These are phyloP conservation scores for Termitomyces sp. DNA, from an alignment of 768 basidiomycete species.

Conservation along the genomic window DNA sequence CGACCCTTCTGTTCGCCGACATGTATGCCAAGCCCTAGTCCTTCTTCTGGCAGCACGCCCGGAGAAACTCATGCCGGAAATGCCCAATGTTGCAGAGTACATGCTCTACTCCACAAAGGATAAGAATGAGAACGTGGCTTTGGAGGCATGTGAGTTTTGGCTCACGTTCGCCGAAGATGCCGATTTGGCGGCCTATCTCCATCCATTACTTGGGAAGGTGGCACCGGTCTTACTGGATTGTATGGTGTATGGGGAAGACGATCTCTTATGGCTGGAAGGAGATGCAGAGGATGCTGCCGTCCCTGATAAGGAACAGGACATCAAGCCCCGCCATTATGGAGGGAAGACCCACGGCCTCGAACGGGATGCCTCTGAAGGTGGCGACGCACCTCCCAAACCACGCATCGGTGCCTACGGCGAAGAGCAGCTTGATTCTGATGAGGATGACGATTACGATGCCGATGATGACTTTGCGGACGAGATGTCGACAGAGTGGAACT, in stretches of 20 bases:
- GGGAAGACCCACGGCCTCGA: conserved; percentile 82
- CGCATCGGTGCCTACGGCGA: conserved; percentile 69
- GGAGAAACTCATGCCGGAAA: conserved; percentile 95
- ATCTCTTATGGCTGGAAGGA: conserved; percentile 90
- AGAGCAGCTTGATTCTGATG: conserved; percentile 78
- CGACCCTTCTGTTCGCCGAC: conserved; percentile 86
- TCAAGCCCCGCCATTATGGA: conserved; percentile 93
- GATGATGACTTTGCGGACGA: conserved; percentile 95
- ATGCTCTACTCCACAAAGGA: conserved; percentile 99
- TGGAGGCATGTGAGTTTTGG: conserved; percentile 99
- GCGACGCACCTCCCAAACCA: conserved; percentile 29
- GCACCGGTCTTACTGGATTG: conserved; percentile 94
- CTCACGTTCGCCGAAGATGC: conserved; percentile 96
- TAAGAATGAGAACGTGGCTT: conserved; percentile 91
- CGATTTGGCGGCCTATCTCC: conserved; percentile 77
- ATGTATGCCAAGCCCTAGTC: conserved; percentile 94
- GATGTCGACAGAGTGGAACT: conserved; percentile 97
- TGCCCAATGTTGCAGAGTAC: conserved; percentile 93
- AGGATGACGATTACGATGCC: conserved; percentile 83
- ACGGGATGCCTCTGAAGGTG: conserved; percentile 47
- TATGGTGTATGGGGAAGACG: conserved; percentile 96
- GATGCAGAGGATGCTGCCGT: conserved; percentile 86
- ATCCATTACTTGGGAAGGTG: conserved; percentile 84
- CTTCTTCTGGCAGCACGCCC: conserved; percentile 89
- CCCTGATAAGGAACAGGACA: conserved; percentile 92